Base-by-base conservation (phyloP, 495 filamentous ascomycete species). In the Ramalina peruviana region DNA sequence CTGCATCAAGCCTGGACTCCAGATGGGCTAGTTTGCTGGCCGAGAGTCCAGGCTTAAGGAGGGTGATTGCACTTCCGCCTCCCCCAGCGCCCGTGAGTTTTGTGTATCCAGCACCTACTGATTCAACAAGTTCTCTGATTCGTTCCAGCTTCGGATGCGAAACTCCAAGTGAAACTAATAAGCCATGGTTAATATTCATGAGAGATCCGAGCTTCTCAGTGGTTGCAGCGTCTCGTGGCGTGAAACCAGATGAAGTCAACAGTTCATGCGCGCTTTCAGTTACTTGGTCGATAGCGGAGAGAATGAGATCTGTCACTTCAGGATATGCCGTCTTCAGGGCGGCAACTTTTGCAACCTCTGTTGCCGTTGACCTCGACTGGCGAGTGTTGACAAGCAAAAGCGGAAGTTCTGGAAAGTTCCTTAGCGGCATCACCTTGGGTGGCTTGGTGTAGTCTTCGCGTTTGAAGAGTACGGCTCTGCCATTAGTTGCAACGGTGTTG, bases 81-180 rank as follows among this genome's bases (percentile, higher is more conserved):
- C 90, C 92, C 12, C 92, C 92, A 6, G 89, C 92, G 49, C 92
- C 92, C 1, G 92, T 98, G 43, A 98, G 74, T 61, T 98, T 98
- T 5, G 92, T 93, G 87, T 88, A 96, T 30, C 92, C 92, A 48
- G 94, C 82, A n/a, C 85, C 82, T 30, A 85, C 74, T 51, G 85
- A 78, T 56, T 96, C 90, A 43, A 96, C 85, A 16, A 98, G 71
- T 66, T 94, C 90, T 20, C 92, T 75, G 55, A 98, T 84, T 5
- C 90, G 81, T 65, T 98, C 92, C 43, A 98, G 73, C 33, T 84
- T 79, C 13, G 92, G 92, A 66, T 98, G 92, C 1, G 89, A 95
- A 27, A 95, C 90, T 10, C 92, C 92, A 6, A 98, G 69, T 3
- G 87, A 80, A 15, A 86, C 81, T 15, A 98, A 72, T 38, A 94